Percentiles rank a stretch among this genome's conserved stretches.
Evolutionary conservation across 2,329 filamentous ascomycete species (phyloP).

Genomic region (Akanthomyces lecanii): DNA sequence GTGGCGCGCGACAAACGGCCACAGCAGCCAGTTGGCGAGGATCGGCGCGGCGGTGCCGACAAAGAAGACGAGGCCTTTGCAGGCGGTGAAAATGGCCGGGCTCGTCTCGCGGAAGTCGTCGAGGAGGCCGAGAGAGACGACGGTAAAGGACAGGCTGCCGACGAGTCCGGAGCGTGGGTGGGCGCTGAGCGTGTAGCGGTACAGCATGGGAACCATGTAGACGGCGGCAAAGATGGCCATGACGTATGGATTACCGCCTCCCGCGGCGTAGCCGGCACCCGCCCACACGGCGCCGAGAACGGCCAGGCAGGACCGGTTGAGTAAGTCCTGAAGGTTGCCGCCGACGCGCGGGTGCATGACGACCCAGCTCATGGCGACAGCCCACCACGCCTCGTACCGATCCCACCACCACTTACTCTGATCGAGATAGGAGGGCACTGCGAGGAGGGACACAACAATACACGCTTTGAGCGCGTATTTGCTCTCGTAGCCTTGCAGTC

Average conservation of each 20-base stretch:
- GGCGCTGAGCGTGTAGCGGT: constrained; percentile 50
- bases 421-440: constrained; percentile 50
- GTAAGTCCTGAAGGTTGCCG: constrained; percentile 54
- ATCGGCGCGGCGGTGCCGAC: constrained; percentile 51
- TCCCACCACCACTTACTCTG: constrained; percentile 50
- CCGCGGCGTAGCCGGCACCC: constrained; percentile 47
- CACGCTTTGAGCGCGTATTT: constrained; percentile 55
- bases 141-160: constrained; percentile 53
- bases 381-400: constrained; percentile 54
- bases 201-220: constrained; percentile 58
- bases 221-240: constrained; percentile 51
- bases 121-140: constrained; percentile 45
- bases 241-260: constrained; percentile 50
- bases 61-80: constrained; percentile 47
- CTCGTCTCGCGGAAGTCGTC: constrained; percentile 21
- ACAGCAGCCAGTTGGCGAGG: constrained; percentile 55
- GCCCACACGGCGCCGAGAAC: constrained; percentile 53
- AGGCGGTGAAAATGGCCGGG: constrained; percentile 38
- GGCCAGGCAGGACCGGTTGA: constrained; percentile 46
- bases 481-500: constrained; percentile 54
- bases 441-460: constrained; percentile 46
- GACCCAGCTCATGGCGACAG: constrained; percentile 53
- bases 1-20: constrained; percentile 58
- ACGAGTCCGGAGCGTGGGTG: constrained; percentile 55
- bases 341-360: constrained; percentile 49